Conservation (phyloP, 2,329 filamentous ascomycete species). For the Lasiodiplodia hormozganensis region DNA sequence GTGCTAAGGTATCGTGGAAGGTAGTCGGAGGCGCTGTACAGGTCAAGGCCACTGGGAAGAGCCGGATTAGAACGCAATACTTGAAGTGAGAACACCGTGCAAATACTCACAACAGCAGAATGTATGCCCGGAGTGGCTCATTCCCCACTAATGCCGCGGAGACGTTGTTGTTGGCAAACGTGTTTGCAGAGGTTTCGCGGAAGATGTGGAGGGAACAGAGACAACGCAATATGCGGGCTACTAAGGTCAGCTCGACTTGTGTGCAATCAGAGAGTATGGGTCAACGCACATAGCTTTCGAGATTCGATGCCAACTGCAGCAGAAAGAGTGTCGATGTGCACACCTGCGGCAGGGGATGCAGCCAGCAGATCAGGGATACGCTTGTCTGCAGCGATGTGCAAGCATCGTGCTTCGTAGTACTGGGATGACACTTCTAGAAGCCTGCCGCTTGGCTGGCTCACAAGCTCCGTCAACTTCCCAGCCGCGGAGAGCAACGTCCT, state of each 20-base stretch:
- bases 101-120: conserved; percentile 42
- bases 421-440: conserved; percentile 45
- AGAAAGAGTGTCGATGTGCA: conserved; percentile 37
- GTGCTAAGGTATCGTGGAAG: conserved; percentile 41
- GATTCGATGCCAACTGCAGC: not conserved
- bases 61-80: not conserved
- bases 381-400: conserved; percentile 45
- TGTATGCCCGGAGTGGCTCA: conserved; percentile 46
- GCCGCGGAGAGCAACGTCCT: conserved; percentile 42
- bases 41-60: conserved; percentile 38
- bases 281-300: not conserved
- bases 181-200: conserved; percentile 38
- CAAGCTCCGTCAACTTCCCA: conserved; percentile 45
- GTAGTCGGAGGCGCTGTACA: conserved; percentile 44
- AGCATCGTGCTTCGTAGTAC: conserved; percentile 44
- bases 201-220: conserved; percentile 48
- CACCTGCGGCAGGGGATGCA: conserved; percentile 35
- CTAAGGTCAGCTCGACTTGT: not conserved
- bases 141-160: conserved; percentile 45
- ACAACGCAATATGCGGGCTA: conserved; percentile 45
- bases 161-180: conserved; percentile 48
- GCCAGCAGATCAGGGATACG: conserved; percentile 46
- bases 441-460: conserved; percentile 42
- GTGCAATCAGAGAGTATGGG: not conserved
- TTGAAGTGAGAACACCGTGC: not conserved